Evolutionary conservation across 2,329 filamentous ascomycete species (phyloP).

Genomic region (Rutstroemia sp.): DNA sequence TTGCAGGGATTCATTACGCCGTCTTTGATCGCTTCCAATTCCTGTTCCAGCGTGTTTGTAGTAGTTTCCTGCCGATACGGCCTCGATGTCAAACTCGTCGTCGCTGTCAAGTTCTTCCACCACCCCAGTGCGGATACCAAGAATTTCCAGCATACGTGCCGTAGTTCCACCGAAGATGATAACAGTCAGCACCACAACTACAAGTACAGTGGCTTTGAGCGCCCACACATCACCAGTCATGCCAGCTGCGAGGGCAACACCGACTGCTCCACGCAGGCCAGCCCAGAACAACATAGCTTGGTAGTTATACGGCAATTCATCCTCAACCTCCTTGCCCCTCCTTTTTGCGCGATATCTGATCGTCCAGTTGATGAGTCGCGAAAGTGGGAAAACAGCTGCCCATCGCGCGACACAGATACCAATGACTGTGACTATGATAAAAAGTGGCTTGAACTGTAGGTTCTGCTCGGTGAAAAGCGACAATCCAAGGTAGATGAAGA

Average conservation of each 20-base stretch:
- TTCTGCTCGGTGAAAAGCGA: conserved; percentile 89
- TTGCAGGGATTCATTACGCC: conserved; percentile 38
- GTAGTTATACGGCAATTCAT: conserved; percentile 90
- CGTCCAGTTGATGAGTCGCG: conserved; percentile 83
- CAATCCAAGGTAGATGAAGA: conserved; percentile 96
- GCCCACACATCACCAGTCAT: conserved; percentile 75
- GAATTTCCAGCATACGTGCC: conserved; percentile 92
- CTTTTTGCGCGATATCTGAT: conserved; percentile 78
- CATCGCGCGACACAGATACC: conserved; percentile 91
- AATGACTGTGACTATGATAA: conserved; percentile 86
- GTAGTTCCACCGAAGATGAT: conserved; percentile 99
- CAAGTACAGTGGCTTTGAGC: conserved; percentile 87
- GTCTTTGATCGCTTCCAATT: conserved; percentile 69
- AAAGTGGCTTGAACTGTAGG: conserved; percentile 84
- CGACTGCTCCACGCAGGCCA: conserved; percentile 87
- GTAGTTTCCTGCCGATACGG: conserved; percentile 40
- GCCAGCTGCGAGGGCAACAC: conserved; percentile 86
- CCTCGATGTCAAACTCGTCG: conserved; percentile 91
- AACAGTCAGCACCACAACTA: conserved; percentile 93
- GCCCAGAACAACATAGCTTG: conserved; percentile 99
- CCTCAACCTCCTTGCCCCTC: conserved; percentile 66
- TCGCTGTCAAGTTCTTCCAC: conserved; percentile 96
- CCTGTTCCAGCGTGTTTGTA: conserved; percentile 69
- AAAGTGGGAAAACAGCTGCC: conserved; percentile 90
- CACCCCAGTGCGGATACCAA: conserved; percentile 93